Conservation (phyloP, 2,329 filamentous ascomycete genomes). For the Berkeleyomyces basicola region DNA sequence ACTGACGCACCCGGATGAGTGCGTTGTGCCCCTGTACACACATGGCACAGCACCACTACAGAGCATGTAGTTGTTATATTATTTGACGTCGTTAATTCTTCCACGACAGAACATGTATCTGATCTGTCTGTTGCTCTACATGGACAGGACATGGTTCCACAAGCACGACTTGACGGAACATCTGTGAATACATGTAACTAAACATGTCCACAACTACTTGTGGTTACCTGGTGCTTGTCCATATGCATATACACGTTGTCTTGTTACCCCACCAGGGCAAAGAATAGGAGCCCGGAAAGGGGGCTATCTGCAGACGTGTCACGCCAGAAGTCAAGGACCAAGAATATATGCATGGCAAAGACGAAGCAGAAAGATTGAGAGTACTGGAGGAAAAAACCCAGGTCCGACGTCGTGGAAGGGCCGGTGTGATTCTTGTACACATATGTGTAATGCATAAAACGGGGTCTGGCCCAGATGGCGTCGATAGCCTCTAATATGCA, state of each 20-base stretch:
- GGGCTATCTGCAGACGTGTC: not conserved
- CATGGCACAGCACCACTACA: not conserved
- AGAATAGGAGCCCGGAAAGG: not conserved
- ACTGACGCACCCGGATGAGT: not conserved
- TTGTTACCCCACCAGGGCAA: not conserved
- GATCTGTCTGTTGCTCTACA: no score
- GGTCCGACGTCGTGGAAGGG: no score
- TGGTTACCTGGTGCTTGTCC: no score
- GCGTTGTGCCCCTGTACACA: not conserved
- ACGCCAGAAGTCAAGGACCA: not conserved
- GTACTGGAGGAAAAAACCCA: not conserved
- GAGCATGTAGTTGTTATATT: no score
- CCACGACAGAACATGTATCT: no score
- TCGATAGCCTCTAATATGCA: not conserved
- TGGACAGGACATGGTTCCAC: not conserved
- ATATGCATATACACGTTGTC: not conserved
- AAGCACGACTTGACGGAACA: not conserved
- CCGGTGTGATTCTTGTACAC: no score
- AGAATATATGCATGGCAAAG: not conserved
- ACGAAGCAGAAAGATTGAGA: no score
- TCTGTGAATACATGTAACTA: not conserved
- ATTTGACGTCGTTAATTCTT: no score
- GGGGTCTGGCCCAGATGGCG: no score
- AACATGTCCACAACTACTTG: not conserved
- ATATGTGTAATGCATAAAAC: no score